Evolutionary conservation across 805 yeast genomes (phyloP), one percentile per base, ranked within the genome.

Genomic region (Candida coquimbonensis): DNA sequence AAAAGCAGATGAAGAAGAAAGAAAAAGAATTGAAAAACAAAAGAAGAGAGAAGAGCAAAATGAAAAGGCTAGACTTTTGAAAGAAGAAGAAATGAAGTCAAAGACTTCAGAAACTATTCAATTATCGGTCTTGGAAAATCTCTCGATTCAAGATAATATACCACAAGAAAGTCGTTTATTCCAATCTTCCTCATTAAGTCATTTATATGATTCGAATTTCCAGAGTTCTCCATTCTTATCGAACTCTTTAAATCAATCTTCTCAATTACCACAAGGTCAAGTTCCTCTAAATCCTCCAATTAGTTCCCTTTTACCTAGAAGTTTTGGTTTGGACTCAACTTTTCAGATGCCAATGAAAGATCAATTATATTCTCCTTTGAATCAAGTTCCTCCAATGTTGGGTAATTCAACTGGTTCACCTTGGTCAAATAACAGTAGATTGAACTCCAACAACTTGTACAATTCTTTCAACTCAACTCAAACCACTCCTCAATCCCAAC

Each of bases 81-180:
- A 35, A 19, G 37, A 40, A 31, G 26, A 38, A 32, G 37, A 40
- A 31, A 24, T 31, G 25, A 29, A 34, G 21, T 33, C 27, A 5
- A 32, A 9, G 1, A 16, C 4, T 16, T 8, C 9, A 11, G 19
- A 33, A 7, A 45, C 45, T 42, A 29, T 35, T 12, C 35, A 27
- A 37, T 27, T 38, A 9, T 34, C 48, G 4, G 42, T 47, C 25
- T 51, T 50, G 19, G 40, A 45, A 27, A 39, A 29, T 9, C 40
- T 38, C 11, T 36, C 52, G 13, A 36, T 47, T 27, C 29, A 33
- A 13, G 24, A 27, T 5, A 14, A 36, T 16, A 36, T 45, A 38
- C 45, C 53, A 26, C 36, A 49, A 45, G 43, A 45, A 34, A 27
- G 27, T 27, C 39, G 19, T 13, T 16, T 25, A 19, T 39, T 33